Base-by-base conservation (phyloP, 148 eudicot genomes). In the Rhododendron mucronatum region DNA sequence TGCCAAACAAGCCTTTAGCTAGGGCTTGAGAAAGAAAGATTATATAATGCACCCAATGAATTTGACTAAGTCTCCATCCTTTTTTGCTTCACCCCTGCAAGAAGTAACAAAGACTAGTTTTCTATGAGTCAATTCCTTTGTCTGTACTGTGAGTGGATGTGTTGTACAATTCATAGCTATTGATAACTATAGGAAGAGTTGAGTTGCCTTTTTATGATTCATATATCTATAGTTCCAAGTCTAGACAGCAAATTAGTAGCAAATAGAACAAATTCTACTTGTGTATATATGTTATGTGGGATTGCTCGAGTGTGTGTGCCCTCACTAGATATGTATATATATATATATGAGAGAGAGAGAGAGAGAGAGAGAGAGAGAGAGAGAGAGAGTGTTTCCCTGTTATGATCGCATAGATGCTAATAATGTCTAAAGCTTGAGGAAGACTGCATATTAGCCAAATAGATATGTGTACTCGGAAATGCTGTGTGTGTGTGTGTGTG, bases 11-110 rank as follows among this genome's bases (percentile, higher is more conserved):
- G 82, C 23, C 45, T 85, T 61, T 13, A 59, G 63, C 28, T 51
- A 76, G 75, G 83, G 79, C 84, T 86, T 82, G 88, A 78, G 86
- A 85, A 67, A 65, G 82, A 80, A 69, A 86, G 74, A 57, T 57
- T 9, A 65, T n/a, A 7, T 30, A 37, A 15, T 51, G 37, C 55
- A 86, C 39, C 74, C 45, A 45, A 45, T 44, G 81, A 9, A 39
- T 20, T 39, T 37, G n/a, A 67, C 48, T 9, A 8, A 35, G 3
- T 9, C 9, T 18, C 21, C 45, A 75, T 35, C 26, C 7, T 23
- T 41, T 78, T 76, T 76, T 41, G 23, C 23, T 15, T 76, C 80
- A 41, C 55, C 16, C n/a, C 26, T 78, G 51, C 53, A 78, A 37
- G 23, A 44, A 78, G 81, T 41, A 79, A 78, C 59, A 45, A 44